phyloP scores from a whole-genome alignment of 352 stramenopile species.

The Blastocystis hominis region DNA sequence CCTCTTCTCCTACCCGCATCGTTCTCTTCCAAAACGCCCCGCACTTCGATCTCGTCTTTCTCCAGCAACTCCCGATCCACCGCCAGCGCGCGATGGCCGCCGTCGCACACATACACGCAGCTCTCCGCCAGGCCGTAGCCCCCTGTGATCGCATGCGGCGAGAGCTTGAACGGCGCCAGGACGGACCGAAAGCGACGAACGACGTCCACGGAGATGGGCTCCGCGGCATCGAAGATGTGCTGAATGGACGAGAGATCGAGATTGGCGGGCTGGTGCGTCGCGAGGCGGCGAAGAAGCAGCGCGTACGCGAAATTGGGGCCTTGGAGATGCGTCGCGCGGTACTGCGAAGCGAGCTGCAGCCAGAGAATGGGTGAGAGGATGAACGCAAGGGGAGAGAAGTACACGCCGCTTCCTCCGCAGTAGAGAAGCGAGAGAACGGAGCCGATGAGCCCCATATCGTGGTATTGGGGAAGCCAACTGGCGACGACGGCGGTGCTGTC shows the following conservation, averaged over 20 bases:
- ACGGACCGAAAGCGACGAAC: constrained; percentile 76
- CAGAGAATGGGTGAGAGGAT: constrained; percentile 87
- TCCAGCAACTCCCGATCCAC: constrained; percentile 81
- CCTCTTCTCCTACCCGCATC: neutral
- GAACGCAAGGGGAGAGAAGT: constrained; percentile 93
- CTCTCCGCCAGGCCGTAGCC: constrained; percentile 98
- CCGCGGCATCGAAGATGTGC: constrained; percentile 94
- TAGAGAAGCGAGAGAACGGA: constrained; percentile 68
- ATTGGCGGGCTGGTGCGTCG: neutral
- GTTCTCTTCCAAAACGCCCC: neutral
- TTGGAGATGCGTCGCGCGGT: constrained; percentile 86
- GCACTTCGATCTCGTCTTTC: constrained; percentile 64
- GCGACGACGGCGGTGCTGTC: constrained; percentile 81
- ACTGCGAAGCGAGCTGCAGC: constrained; percentile 78
- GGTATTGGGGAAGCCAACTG: constrained; percentile 95
- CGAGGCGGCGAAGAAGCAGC: constrained; percentile 71
- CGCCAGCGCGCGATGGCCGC: constrained; percentile 74
- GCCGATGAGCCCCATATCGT: constrained; percentile 99
- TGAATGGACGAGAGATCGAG: constrained; percentile 81
- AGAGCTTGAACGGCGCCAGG: constrained; percentile 78
- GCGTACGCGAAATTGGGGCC: constrained; percentile 96
- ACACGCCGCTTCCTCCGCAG: constrained; percentile 82
- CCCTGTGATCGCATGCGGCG: constrained; percentile 77
- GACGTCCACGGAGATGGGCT: constrained; percentile 81
- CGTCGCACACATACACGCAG: constrained; percentile 91